Base-by-base conservation (phyloP, 108 stramenopile species). In the Fistulifera pelliculosa region DNA sequence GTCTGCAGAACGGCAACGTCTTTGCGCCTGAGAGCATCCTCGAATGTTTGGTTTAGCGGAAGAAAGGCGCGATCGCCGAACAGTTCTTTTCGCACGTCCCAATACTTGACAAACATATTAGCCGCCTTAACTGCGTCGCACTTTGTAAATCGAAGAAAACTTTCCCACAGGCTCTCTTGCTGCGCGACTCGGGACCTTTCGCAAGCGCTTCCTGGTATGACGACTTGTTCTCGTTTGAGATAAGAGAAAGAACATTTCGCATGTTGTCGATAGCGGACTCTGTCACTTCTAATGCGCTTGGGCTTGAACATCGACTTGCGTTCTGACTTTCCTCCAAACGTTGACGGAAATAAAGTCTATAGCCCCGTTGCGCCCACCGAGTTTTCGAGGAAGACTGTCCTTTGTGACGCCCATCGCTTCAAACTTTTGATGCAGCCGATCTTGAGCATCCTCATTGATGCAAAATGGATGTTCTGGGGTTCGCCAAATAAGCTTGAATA, bases 11-110 rank as follows among this genome's bases (percentile, higher is more conserved):
- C 23, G 18, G 41, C 26, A 27, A 57, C n/a, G 8, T 57, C 56
- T 16, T 17, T 40, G 6, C 56, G 38, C 15, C 7, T 18, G 14
- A 57, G 42, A 42, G 56, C 56, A 2, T 41, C 56, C 27, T 57
- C 56, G 2, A 39, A 39, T 18, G 56, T 57, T 44, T 57, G 56
- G 13, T 27, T 22, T 10, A 57, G 38, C 3, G 56, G 42, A 42
- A 57, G 56, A 40, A 22, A 42, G 13, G 43, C 22, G 19, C 35
- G 27, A 17, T 51, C 49, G 12, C 64, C 64, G 58, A 65, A 65
- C 17, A 60, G 17, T 11, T 28, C 38, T 14, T 22, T 21, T 12
- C 64, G 56, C 24, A 27, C 39, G n/a, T 50, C 31, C 64, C 64
- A 65, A 44, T 65, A 65, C 19, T 47, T 47, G 10, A 41, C 41